phyloP scores from a whole-genome alignment of 371 early-diverging fungal genomes.

The Syncephalastrum monosporum region DNA sequence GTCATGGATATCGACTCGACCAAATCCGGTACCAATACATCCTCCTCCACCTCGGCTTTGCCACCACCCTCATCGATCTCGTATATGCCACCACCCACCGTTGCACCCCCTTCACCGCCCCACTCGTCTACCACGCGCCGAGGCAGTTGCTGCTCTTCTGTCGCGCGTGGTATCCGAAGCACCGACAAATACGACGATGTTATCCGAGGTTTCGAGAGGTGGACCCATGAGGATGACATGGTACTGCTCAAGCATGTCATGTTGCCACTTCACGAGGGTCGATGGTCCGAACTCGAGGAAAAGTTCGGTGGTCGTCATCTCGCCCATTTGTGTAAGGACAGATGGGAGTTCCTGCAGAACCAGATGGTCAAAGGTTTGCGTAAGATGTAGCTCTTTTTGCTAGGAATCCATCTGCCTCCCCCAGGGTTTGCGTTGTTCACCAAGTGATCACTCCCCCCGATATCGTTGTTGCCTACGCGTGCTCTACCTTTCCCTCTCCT shows the following conservation, averaged over 20 bases:
- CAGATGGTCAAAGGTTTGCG: slow-evolving; percentile 12
- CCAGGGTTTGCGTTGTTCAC: too few relatives aligned
- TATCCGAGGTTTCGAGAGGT: slow-evolving; percentile 39
- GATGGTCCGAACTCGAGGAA: slow-evolving; percentile 20
- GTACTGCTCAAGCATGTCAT: slow-evolving; percentile 20
- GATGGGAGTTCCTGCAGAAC: slow-evolving; percentile 22
- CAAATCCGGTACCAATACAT: too few relatives aligned
- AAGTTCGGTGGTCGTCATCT: slow-evolving; percentile 20
- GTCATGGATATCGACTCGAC: too few relatives aligned
- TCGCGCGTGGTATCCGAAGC: too few relatives aligned
- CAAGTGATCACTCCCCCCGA: too few relatives aligned
- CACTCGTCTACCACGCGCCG: slow-evolving; percentile 20
- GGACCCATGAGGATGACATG: slow-evolving; percentile 23
- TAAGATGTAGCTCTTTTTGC: too few relatives aligned
- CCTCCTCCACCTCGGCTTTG: neutral
- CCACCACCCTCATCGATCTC: neutral
- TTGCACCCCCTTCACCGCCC: neutral
- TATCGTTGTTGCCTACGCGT: too few relatives aligned
- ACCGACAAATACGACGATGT: slow-evolving; percentile 34
- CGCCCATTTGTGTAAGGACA: slow-evolving; percentile 15
- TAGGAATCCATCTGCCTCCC: too few relatives aligned
- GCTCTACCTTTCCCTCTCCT: too few relatives aligned
- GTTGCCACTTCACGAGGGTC: slow-evolving; percentile 6
- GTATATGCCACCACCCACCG: neutral
- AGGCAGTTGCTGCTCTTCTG: too few relatives aligned